Conservation (phyloP, 1,139 yeast species). For the Yamadazyma dendronema region DNA sequence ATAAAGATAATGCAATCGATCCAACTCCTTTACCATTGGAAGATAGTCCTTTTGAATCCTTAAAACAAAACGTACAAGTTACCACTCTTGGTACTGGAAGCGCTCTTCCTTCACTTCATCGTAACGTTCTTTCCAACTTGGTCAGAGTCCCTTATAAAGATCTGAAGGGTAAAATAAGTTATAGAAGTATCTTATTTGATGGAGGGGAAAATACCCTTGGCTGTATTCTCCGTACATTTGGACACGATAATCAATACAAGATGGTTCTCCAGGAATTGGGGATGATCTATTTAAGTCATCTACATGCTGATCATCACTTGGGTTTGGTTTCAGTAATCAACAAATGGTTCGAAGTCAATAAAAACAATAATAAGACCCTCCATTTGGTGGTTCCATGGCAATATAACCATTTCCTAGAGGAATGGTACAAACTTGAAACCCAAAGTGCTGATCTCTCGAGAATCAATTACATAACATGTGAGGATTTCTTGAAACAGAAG, state of each 20-base stretch:
- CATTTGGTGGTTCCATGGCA: conserved; percentile 77
- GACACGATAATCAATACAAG: conserved; percentile 38
- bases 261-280: conserved; percentile 53
- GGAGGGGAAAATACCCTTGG: conserved; percentile 95
- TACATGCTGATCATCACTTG: conserved; percentile 96
- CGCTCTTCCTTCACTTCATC: conserved; percentile 78
- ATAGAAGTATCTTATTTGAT: conserved; percentile 62
- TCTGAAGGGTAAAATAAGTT: conserved; percentile 19
- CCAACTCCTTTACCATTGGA: conserved; percentile 22
- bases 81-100: conserved; percentile 92
- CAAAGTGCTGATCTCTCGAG: conserved; percentile 38
- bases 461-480: conserved; percentile 63
- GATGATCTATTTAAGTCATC: conserved; percentile 75
- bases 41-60: conserved; percentile 10
- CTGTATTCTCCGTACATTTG: conserved; percentile 61
- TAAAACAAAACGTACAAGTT: conserved; percentile 62
- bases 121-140: conserved; percentile 82
- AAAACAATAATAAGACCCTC: conserved; percentile 30
- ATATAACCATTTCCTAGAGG: conserved; percentile 62
- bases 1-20: conserved; percentile 20
- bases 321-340: conserved; percentile 72
- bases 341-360: conserved; percentile 56
- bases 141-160: conserved; percentile 59
- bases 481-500: conserved; percentile 45
- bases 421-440: conserved; percentile 64